Base-by-base conservation (phyloP, 176 grass and related monocot species). In the Thinopyrum elongatum region DNA sequence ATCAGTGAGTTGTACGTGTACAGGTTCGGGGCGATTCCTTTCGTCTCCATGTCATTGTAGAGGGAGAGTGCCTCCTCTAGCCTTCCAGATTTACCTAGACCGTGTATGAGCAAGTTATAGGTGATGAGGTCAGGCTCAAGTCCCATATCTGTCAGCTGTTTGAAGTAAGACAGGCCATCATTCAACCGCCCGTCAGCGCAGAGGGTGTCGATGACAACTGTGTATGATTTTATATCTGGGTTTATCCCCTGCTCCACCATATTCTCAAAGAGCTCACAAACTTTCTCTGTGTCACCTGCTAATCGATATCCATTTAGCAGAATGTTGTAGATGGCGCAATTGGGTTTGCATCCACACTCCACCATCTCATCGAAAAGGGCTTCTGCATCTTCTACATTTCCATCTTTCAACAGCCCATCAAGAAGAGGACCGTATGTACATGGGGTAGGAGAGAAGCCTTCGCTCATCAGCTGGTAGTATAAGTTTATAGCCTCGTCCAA, bases 1-100 rank as follows among this genome's bases (percentile, higher is more conserved):
- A 99, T 99, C 29, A 99, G 85, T 30, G 93, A 90, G 89, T 99
- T 95, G 67, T 96, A 99, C 38, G 94, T 96, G 58, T 94, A 99
- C 64, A 95, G 80, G 83, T 99, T 93, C 1, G 92, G 94, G 62
- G 66, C 14, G 80, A 94, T 83, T 87, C 97, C 97, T 79, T 88
- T 94, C 47, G 82, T 65, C 81, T 94, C 88, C 92, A 99, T 94
- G 61, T 99, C 92, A 44, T 94, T 63, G 73, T 94, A 91, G 16
- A 95, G 85, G 67, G 88, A 26, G 36, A 94, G 26, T 16, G 90
- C 92, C 77, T 99, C 94, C 31, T 94, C 84, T 67, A 92, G 55
- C 71, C 90, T 92, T 88, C 84, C 76, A 72, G 88, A 90, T 92
- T 89, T 92, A 21, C 94, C 92, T 28, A 99, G 88, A 14, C 92